These are phyloP conservation scores for Serendipita vermifera DNA, from an alignment of 768 basidiomycete species.

Conservation along the genomic window DNA sequence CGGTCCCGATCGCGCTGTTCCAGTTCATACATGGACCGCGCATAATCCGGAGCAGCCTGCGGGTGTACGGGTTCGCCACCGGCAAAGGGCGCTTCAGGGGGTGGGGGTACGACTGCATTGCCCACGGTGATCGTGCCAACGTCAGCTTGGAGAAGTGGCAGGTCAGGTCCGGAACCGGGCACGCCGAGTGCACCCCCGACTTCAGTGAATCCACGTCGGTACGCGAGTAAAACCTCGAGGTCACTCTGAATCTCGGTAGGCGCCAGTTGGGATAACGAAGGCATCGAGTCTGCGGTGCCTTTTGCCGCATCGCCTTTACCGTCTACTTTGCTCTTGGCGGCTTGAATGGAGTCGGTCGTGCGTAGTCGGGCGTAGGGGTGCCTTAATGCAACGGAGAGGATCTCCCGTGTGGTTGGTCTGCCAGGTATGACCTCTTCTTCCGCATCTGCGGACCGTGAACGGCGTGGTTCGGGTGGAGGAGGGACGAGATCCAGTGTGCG, in stretches of 20 bases:
- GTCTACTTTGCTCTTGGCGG: too few species aligned
- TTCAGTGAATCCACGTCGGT: neutral
- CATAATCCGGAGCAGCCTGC: too few species aligned
- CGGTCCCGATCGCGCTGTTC: too few species aligned
- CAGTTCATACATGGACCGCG: too few species aligned
- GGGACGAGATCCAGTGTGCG: conserved; percentile 28
- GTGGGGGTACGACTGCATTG: too few species aligned
- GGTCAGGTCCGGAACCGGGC: too few species aligned
- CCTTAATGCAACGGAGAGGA: neutral
- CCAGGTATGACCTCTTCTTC: too few species aligned
- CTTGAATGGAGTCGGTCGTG: neutral
- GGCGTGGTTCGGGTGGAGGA: neutral
- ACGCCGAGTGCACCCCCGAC: neutral
- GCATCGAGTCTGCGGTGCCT: neutral
- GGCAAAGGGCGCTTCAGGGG: too few species aligned
- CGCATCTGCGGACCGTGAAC: too few species aligned
- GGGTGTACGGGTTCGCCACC: too few species aligned
- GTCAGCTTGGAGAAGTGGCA: too few species aligned
- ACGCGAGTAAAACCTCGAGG: conserved; percentile 9
- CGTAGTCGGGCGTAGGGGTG: conserved; percentile 1
- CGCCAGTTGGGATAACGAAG: conserved; percentile 9
- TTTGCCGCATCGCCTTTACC: neutral
- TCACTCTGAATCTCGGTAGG: conserved; percentile 7
- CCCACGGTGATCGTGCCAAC: too few species aligned
- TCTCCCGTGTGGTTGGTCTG: neutral